Conservation (phyloP, 495 filamentous ascomycete genomes). For the Lasiosphaeriaceae sp. region DNA sequence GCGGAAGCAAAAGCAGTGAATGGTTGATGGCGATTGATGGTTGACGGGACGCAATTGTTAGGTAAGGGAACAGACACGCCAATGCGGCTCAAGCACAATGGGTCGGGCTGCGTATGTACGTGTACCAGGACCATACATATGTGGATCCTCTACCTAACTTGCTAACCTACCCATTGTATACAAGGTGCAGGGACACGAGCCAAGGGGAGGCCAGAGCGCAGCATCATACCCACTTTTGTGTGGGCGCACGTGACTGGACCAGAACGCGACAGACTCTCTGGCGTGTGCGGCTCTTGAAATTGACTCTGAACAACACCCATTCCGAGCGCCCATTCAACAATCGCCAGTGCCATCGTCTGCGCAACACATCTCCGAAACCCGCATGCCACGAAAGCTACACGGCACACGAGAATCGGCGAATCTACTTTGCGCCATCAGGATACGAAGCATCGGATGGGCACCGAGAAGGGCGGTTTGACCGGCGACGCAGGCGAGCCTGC, state of each 20-base stretch:
- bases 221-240: no score
- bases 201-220: no score
- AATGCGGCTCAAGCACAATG: not conserved
- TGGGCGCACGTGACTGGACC: conserved; percentile 1
- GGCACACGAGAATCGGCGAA: not conserved
- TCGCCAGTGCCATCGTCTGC: not conserved
- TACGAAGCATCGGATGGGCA: conserved; percentile 17
- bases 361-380: not conserved
- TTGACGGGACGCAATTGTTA: not conserved
- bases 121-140: no score
- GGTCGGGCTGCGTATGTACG: not conserved
- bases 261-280: conserved; percentile 4
- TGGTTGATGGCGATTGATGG: no score
- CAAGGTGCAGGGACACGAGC: no score
- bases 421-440: not conserved
- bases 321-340: not conserved
- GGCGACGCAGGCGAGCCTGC: conserved; percentile 27
- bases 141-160: no score
- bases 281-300: not conserved
- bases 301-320: not conserved
- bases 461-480: conserved; percentile 21
- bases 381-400: not conserved
- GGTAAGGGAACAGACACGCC: not conserved
- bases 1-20: no score
- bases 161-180: no score